Base-by-base conservation (phyloP, 1,284 basidiomycete species). In the Jaminaea rosea region DNA sequence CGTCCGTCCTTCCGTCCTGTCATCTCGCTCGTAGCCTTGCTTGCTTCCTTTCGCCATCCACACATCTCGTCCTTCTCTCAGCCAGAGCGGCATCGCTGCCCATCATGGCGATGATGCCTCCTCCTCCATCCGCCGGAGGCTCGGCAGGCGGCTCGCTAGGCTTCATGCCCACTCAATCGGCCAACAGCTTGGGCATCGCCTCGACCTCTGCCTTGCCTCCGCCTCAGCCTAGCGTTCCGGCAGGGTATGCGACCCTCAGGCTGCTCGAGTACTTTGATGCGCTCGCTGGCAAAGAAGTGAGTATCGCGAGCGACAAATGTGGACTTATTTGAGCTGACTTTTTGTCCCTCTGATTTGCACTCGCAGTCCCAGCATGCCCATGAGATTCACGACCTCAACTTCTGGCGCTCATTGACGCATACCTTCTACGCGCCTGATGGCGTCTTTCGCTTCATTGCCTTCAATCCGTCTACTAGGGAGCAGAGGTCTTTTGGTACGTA, bases 391-490 rank as follows among this genome's bases (percentile, higher is more conserved):
- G 10, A 27, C 24, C n/a, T 59, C 17, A 59, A 63, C 15, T 65
- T 63, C 32, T 65, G 63, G 63, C 53, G 56, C 10, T 26, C 53
- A 4, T 65, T 63, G 45, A 59, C 59, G 41, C 34, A 52, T 39
- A 61, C 63, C 39, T 65, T 65, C 49, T 65, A 55, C 37, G 32
- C 58, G 15, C 56, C 63, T 5, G 50, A 55, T 5, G 60, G 60
- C 24, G 49, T 59, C 13, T 60, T 63, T 44, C 56, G 59, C 23
- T 49, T 60, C 11, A 55, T 61, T 19, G 53, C 63, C 13, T 65
- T 56, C 56, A 65, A 65, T 42, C 52, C 59, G 19, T 50, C 53
- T 11, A 58, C 60, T n/a, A 53, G 61, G 44, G 63, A 65, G 34
- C 63, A 63, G 41, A 63, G 62, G 55, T 58, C 50, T 19, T 65